These are phyloP conservation scores for Luffa acutangula DNA, from an alignment of 306 rosid genomes.

Conservation along the genomic window DNA sequence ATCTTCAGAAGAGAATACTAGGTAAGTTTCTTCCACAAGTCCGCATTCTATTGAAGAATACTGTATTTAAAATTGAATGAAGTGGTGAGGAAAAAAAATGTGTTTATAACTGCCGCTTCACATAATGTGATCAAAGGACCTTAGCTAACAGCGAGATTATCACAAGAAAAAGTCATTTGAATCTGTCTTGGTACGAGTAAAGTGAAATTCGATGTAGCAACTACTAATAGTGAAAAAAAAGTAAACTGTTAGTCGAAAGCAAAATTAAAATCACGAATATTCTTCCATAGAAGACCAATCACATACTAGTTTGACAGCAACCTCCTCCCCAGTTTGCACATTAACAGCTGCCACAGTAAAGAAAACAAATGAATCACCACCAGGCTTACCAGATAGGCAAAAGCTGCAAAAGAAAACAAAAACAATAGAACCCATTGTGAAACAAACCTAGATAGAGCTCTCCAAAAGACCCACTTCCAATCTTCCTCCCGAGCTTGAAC, in stretches of 20 bases:
- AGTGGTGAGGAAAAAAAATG: not conserved
- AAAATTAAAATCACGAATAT: not conserved
- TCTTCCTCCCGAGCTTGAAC: constrained; percentile 95
- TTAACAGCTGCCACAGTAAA: constrained; percentile 52
- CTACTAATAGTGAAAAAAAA: not conserved
- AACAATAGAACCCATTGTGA: not conserved
- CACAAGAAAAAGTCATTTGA: not conserved
- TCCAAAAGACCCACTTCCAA: constrained; percentile 98
- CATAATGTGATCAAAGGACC: not conserved
- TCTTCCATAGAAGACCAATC: constrained; percentile 5
- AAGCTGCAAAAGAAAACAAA: not conserved
- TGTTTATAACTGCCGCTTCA: not conserved
- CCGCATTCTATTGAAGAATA: not conserved
- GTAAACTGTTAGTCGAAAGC: not conserved
- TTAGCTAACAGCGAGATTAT: not conserved
- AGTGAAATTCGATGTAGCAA: not conserved
- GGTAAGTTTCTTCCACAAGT: not conserved
- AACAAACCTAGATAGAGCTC: constrained; percentile 81
- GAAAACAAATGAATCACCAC: constrained; percentile 4
- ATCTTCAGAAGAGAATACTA: not conserved
- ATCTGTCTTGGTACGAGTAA: not conserved
- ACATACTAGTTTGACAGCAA: constrained; percentile 97
- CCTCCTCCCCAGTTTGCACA: constrained; percentile 97
- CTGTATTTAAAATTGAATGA: not conserved
- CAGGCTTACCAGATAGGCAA: not conserved